These are phyloP conservation scores for Phytophthora sp. DNA, from an alignment of 352 stramenopile species.

Conservation along the genomic window DNA sequence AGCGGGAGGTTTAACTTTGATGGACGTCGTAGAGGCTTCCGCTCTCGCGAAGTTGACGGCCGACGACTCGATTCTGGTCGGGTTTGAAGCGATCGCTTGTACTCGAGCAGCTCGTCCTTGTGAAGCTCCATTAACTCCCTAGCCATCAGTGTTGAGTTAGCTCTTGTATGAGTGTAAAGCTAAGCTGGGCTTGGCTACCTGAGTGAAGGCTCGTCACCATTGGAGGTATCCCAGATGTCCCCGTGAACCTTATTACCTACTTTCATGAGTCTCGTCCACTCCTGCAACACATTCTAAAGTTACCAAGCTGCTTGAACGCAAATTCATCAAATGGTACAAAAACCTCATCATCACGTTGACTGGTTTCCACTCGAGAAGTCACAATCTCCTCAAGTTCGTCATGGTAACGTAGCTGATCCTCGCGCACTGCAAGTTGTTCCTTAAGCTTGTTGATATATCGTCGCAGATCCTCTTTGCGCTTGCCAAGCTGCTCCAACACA, in stretches of 20 bases:
- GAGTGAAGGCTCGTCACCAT: slow-evolving; percentile 50
- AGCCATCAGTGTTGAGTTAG: not conserved
- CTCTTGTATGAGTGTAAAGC: not conserved
- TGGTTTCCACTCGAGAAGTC: slow-evolving; percentile 59
- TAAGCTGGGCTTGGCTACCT: slow-evolving; percentile 26
- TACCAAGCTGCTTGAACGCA: not conserved
- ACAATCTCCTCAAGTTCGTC: slow-evolving; percentile 74
- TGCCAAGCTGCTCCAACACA: slow-evolving; percentile 57
- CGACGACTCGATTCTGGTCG: slow-evolving; percentile 16
- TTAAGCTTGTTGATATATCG: slow-evolving; percentile 65
- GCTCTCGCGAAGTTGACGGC: slow-evolving; percentile 12
- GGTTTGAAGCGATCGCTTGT: slow-evolving; percentile 45
- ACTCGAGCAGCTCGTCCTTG: slow-evolving; percentile 75
- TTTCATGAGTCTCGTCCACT: slow-evolving; percentile 75
- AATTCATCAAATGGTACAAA: not conserved
- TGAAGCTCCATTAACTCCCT: slow-evolving; percentile 75
- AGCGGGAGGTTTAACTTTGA: slow-evolving; percentile 34
- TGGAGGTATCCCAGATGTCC: slow-evolving; percentile 55
- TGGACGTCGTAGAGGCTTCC: slow-evolving; percentile 13
- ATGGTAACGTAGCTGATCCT: slow-evolving; percentile 67
- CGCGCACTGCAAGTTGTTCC: slow-evolving; percentile 48
- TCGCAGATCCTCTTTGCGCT: slow-evolving; percentile 66
- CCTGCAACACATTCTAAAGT: slow-evolving; percentile 31
- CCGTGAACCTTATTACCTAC: slow-evolving; percentile 66
- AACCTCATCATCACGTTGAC: slow-evolving; percentile 54